Base-by-base conservation (phyloP, 1,284 basidiomycete species). In the Heterobasidion irregulare region DNA sequence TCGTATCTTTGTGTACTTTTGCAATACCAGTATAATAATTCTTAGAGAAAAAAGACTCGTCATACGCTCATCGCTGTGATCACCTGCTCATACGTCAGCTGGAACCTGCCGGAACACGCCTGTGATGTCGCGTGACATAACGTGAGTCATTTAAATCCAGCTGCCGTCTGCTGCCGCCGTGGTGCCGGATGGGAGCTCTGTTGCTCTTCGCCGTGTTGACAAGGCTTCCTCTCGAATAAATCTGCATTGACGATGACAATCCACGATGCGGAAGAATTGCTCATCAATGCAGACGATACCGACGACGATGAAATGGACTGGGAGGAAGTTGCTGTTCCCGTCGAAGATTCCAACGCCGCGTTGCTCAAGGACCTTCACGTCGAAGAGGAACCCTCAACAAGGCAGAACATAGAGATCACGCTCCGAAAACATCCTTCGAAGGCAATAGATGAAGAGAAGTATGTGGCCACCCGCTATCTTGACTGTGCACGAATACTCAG, bases 251-350 rank as follows among this genome's bases (percentile, higher is more conserved):
- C 10, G 3, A 41, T 41, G 38, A 12, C 38, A 41, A 41, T n/a
- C 8, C 38, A 41, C 12, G 38, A 41, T 12, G 38, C 3, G 6
- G 12, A 6, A 2, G 38, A 41, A 3, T 12, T n/a, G n/a, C 38
- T 3, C n/a, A 2, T 41, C 38, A 41, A 41, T 6, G 2, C 38
- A 9, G 48, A 33, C 50, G 60, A 62, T 45, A 72, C 74, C 60
- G 74, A 70, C 57, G 80, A 83, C 56, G 78, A 80, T 62, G 80
- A 80, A 54, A 72, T 75, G 59, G 80, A 82, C 62, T 83, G 81
- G 81, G 81, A 83, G 66, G 81, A 83, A 64, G 77, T 83, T 35
- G 71, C 75, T 55, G 74, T 80, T 10, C 72, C 74, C 19, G 26
- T 26, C 26, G 69, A 71, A 45, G 59, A 32, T 50, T 32, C 48